Evolutionary conservation across 305 asterid species (phyloP).

Genomic region (Plantago lanceolata): DNA sequence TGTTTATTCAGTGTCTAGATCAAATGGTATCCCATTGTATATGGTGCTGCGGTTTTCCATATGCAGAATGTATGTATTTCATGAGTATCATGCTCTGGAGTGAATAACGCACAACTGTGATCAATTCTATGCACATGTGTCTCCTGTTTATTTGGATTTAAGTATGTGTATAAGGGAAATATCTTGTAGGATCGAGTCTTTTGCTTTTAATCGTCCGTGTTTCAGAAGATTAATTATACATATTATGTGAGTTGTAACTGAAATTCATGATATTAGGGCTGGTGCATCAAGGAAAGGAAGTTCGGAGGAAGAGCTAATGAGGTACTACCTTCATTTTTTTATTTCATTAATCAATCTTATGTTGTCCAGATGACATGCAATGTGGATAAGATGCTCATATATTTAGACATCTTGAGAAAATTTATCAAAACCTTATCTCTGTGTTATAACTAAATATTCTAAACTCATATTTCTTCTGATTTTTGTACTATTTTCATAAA

Average conservation of each 20-base stretch:
- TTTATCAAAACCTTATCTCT: too few species aligned
- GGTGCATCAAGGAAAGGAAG: slow-evolving; percentile 40
- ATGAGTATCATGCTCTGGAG: neutral
- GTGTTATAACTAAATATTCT: too few species aligned
- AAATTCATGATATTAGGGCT: slow-evolving; percentile 35
- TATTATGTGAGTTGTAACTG: slow-evolving; percentile 19
- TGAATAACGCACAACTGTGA: slow-evolving; percentile 2
- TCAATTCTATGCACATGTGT: neutral
- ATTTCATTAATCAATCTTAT: neutral
- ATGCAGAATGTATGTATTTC: neutral
- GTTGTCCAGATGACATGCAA: too few species aligned
- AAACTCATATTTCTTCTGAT: too few species aligned
- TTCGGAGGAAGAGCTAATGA: slow-evolving; percentile 64
- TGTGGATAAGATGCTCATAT: too few species aligned
- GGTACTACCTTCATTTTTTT: slow-evolving; percentile 30
- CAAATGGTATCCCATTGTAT: neutral
- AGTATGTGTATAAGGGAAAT: slow-evolving; percentile 4
- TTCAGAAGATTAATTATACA: slow-evolving; percentile 18
- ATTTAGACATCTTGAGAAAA: too few species aligned
- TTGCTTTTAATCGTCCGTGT: neutral
- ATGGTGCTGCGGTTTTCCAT: neutral
- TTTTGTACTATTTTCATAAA: too few species aligned
- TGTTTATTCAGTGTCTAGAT: too few species aligned
- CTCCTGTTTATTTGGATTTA: neutral
- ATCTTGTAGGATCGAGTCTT: neutral